Evolutionary conservation across 2,329 filamentous ascomycete species (phyloP).

Genomic region (Corinectria fuckeliana): DNA sequence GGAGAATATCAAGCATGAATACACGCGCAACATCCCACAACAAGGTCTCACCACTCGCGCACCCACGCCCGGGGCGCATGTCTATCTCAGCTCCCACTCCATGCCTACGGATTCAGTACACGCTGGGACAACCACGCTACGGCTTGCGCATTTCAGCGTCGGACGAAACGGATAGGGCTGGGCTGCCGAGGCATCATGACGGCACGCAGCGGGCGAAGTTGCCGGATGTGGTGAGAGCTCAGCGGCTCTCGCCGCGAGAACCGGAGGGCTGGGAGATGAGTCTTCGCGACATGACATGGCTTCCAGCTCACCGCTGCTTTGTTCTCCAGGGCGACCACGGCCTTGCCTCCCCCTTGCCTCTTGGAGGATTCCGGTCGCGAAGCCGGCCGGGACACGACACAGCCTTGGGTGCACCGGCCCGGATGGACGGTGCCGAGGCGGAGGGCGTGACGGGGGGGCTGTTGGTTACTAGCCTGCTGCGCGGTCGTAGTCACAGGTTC

Average conservation of each 20-base stretch:
- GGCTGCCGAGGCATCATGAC: neutral
- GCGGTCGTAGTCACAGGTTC: neutral
- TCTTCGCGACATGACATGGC: neutral
- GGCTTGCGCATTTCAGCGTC: neutral
- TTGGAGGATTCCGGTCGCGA: neutral
- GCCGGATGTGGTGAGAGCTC: neutral
- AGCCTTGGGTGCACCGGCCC: neutral
- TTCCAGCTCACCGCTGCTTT: neutral
- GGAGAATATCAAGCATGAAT: neutral
- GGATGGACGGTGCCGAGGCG: slow-evolving; percentile 27
- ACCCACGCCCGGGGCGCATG: neutral
- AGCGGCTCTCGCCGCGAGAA: neutral
- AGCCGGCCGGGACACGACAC: too few species aligned
- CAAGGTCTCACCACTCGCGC: neutral
- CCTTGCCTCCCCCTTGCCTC: neutral
- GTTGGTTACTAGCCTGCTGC: neutral
- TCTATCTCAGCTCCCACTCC: too few species aligned
- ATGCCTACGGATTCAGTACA: neutral
- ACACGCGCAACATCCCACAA: neutral
- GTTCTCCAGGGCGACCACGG: neutral
- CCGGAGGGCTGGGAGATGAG: neutral
- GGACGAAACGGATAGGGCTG: neutral
- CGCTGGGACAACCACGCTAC: neutral
- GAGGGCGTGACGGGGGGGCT: neutral
- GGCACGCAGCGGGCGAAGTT: neutral